phyloP scores from a whole-genome alignment of 176 grass and related monocot species.

The Alopecurus myosuroides region DNA sequence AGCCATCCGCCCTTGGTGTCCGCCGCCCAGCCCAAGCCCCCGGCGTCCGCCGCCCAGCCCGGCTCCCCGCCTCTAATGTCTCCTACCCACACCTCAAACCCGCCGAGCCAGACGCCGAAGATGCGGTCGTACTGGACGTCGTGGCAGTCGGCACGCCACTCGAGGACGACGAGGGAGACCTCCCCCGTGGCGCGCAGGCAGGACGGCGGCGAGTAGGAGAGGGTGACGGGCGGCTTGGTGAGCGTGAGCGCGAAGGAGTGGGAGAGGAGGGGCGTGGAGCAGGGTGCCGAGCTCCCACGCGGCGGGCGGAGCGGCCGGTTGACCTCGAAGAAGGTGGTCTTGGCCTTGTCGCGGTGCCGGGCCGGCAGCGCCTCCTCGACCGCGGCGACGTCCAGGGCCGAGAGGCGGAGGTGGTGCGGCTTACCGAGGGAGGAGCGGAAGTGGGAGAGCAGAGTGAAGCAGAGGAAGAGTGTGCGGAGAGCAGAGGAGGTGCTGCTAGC shows the following conservation, averaged over 20 bases:
- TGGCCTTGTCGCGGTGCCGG: not conserved
- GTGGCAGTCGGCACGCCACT: slow-evolving; percentile 52
- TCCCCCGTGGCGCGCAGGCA: slow-evolving; percentile 6
- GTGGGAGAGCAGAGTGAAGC: slow-evolving; percentile 19
- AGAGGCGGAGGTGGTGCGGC: slow-evolving; percentile 22
- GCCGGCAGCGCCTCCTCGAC: slow-evolving; percentile 23
- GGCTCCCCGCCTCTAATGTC: too few species aligned
- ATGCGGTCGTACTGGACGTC: slow-evolving; percentile 73
- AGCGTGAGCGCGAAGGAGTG: slow-evolving; percentile 66
- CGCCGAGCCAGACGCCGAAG: slow-evolving; percentile 76
- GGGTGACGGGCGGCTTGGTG: slow-evolving; percentile 48
- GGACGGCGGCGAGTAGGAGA: slow-evolving; percentile 49
- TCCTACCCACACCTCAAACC: too few species aligned
- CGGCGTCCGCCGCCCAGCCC: too few species aligned
- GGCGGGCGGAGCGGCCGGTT: slow-evolving; percentile 51
- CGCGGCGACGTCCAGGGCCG: slow-evolving; percentile 13
- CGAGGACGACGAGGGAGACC: slow-evolving; percentile 59
- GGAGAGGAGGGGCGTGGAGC: slow-evolving; percentile 58
- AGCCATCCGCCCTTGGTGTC: too few species aligned
- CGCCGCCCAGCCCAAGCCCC: too few species aligned
- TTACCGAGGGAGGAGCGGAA: not conserved
- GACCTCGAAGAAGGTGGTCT: slow-evolving; percentile 75
- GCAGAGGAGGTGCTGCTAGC: slow-evolving; percentile 28
- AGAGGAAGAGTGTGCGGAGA: slow-evolving; percentile 6
- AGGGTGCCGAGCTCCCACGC: slow-evolving; percentile 31